Evolutionary conservation across 2,329 filamentous ascomycete species (phyloP).

Genomic region (Conoideocrella luteorostrata): DNA sequence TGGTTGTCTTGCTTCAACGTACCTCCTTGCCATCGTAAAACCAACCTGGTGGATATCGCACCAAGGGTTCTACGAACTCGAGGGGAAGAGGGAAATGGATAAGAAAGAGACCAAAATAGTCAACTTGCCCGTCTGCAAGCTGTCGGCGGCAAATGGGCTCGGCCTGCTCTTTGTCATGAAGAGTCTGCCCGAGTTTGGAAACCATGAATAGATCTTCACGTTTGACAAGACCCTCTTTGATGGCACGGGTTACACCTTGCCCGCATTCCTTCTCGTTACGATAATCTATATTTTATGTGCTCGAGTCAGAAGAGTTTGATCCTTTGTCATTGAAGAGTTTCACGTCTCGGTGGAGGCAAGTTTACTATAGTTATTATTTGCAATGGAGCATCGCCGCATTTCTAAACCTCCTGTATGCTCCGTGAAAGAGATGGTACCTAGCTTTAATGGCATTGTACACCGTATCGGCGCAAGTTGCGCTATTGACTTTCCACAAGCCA

Average conservation of each 20-base stretch:
- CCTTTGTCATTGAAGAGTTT: too few relatives aligned
- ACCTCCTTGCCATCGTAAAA: slow-evolving; percentile 59
- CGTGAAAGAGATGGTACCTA: slow-evolving; percentile 55
- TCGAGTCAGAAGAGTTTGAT: neutral
- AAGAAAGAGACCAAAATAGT: slow-evolving; percentile 86
- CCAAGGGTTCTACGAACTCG: slow-evolving; percentile 74
- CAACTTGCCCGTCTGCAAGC: slow-evolving; percentile 74
- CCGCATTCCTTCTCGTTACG: slow-evolving; percentile 76
- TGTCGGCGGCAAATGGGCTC: slow-evolving; percentile 70
- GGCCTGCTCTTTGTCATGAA: slow-evolving; percentile 74
- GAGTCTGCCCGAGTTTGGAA: slow-evolving; percentile 89
- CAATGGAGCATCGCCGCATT: too few relatives aligned
- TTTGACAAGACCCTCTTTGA: slow-evolving; percentile 74
- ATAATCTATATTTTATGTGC: slow-evolving; percentile 48
- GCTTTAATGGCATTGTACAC: slow-evolving; percentile 70
- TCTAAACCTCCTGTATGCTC: slow-evolving; percentile 35
- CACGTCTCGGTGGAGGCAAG: too few relatives aligned
- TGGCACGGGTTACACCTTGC: slow-evolving; percentile 69
- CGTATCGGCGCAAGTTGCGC: slow-evolving; percentile 63
- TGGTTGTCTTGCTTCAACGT: slow-evolving; percentile 59
- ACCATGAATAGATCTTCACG: slow-evolving; percentile 87
- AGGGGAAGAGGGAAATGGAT: slow-evolving; percentile 86
- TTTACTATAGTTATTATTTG: too few relatives aligned
- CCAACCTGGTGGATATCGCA: slow-evolving; percentile 78
- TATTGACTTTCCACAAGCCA: slow-evolving; percentile 79